These are phyloP conservation scores for Jatropha podagrica DNA, from an alignment of 441 rosid genomes.

Conservation along the genomic window DNA sequence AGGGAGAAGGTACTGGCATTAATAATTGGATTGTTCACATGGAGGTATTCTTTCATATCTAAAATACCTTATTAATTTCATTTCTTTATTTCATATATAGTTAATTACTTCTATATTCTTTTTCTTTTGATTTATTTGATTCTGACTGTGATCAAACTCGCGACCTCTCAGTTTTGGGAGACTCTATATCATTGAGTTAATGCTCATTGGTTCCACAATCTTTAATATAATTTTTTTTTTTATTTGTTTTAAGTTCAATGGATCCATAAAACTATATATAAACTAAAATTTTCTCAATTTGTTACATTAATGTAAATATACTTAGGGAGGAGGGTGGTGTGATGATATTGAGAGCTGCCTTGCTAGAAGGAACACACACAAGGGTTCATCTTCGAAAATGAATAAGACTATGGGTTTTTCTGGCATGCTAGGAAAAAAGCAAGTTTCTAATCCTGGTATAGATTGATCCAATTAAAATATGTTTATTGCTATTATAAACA, in stretches of 20 bases:
- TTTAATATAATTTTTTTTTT: too few species aligned
- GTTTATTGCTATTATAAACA: too few species aligned
- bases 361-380: constrained; percentile 44
- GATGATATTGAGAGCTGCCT: constrained; percentile 45
- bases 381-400: constrained; percentile 69
- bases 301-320: not conserved
- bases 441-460: constrained; percentile 69
- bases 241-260: too few species aligned
- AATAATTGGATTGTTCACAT: constrained; percentile 55
- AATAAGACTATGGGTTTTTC: constrained; percentile 65
- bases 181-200: too few species aligned
- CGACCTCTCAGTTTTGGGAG: too few species aligned
- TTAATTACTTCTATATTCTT: too few species aligned
- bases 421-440: constrained; percentile 54
- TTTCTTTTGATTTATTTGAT: too few species aligned
- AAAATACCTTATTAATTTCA: not conserved
- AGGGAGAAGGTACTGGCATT: constrained; percentile 51
- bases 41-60: constrained; percentile 28
- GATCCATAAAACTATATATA: too few species aligned
- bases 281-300: not conserved
- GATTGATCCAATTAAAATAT: not conserved
- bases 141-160: too few species aligned
- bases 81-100: not conserved
- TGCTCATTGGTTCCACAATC: too few species aligned
- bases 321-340: constrained; percentile 95